phyloP scores from a whole-genome alignment of 2,329 filamentous ascomycete genomes.

The Helicocarpus griseus region DNA sequence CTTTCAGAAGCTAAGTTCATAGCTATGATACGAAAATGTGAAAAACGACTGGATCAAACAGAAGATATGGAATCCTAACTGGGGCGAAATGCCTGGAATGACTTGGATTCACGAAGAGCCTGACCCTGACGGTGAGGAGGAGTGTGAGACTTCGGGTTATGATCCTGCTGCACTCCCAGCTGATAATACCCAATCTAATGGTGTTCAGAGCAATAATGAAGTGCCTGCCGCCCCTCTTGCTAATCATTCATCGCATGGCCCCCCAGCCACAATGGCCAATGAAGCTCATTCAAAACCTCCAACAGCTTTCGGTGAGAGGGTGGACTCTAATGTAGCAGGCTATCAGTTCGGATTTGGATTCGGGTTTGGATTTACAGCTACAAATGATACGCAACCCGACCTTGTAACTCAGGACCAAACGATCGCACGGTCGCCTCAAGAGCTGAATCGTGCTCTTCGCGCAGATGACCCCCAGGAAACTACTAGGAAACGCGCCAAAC shows the following conservation, averaged over 20 bases:
- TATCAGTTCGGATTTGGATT: too few species aligned
- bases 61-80: constrained; percentile 21
- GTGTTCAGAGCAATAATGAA: background rate
- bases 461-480: background rate
- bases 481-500: background rate
- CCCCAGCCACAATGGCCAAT: too few species aligned
- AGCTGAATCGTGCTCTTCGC: background rate
- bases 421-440: background rate
- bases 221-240: background rate
- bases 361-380: background rate
- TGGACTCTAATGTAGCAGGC: background rate
- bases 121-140: background rate
- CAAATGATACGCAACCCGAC: background rate
- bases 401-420: background rate
- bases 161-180: background rate
- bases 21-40: constrained; percentile 23
- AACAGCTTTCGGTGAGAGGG: background rate
- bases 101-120: constrained; percentile 4
- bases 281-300: background rate
- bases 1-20: too few species aligned
- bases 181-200: background rate
- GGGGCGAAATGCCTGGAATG: constrained; percentile 23
- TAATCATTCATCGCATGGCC: too few species aligned
- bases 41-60: constrained; percentile 20
- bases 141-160: too few species aligned